Evolutionary conservation across 2,329 filamentous ascomycete species (phyloP).

Genomic region (Aspergillus arachidicola): DNA sequence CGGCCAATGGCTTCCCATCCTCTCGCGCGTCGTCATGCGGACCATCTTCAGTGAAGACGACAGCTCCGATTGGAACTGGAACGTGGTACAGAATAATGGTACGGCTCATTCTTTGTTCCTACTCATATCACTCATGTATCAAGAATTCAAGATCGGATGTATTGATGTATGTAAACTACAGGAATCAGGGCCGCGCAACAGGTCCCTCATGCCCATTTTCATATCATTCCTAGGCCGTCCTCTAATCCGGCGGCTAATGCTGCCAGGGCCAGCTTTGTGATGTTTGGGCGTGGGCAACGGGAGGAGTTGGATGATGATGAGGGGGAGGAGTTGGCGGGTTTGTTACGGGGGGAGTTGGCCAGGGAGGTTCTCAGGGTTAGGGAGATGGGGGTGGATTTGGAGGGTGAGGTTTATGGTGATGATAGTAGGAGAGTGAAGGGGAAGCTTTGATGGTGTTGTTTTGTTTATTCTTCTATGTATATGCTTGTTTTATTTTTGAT

Average conservation of each 20-base stretch:
- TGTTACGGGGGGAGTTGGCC: slow-evolving; percentile 41
- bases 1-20: slow-evolving; percentile 49
- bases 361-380: slow-evolving; percentile 40
- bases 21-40: slow-evolving; percentile 71
- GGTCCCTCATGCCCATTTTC: slow-evolving; percentile 91
- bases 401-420: slow-evolving; percentile 25
- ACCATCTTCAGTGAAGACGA: slow-evolving; percentile 59
- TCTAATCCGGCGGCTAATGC: slow-evolving; percentile 26
- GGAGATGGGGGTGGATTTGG: slow-evolving; percentile 42
- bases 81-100: slow-evolving; percentile 95
- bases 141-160: neutral
- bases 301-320: slow-evolving; percentile 53
- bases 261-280: slow-evolving; percentile 39
- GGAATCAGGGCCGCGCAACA: slow-evolving; percentile 86
- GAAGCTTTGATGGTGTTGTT: slow-evolving; percentile 21
- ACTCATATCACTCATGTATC: neutral
- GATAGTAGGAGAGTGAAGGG: slow-evolving; percentile 12
- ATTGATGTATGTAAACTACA: slow-evolving; percentile 27
- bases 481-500: neutral
- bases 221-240: slow-evolving; percentile 80
- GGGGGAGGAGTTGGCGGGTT: slow-evolving; percentile 38
- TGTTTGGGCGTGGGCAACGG: slow-evolving; percentile 51
- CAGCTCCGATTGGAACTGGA: slow-evolving; percentile 81
- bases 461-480: neutral
- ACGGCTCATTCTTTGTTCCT: slow-evolving; percentile 1